Evolutionary conservation across 1,139 yeast genomes (phyloP), one percentile per base, ranked within the genome.

Genomic region (Pneumocystis carinii): DNA sequence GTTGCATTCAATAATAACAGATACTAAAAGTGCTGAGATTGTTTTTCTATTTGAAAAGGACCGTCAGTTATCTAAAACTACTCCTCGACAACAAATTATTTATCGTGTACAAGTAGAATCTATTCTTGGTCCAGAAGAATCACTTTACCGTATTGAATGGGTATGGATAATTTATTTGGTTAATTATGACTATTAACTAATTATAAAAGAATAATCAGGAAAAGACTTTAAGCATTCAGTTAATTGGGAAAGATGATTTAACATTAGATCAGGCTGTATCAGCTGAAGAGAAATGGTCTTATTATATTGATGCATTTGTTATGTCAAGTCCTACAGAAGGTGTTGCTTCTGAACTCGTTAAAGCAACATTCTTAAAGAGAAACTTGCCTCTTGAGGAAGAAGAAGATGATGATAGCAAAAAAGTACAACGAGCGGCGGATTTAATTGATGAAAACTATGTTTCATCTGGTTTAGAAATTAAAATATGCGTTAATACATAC

Each of bases 281-380:
- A 39, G 82, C 83, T 2, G 92, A 87, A 70, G 95, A 88, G 67
- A 82, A 81, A 69, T 94, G 96, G 86, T 90, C 89, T 72, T 90
- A 92, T 74, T 92, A 94, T 72, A 81, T 92, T 63, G 92, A 97
- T 0, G 87, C 95, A 61, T 92, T 86, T 74, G 82, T 92, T 61
- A 86, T 92, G 88, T 86, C 96, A 6, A 95, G 89, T 70, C 97
- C 98, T 56, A 92, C 99, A 1, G 98, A 92, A 74, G 97, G 97
- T 39, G 87, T 94, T 29, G 85, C 90, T n/a, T 83, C 88, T n/a
- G 83, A 87, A 41, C 83, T 82, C 66, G 79, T 89, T 64, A 79
- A 79, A 66, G 78, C 86, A 76, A 95, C 96, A 61, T 87, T 88
- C 73, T 76, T 86, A 64, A 85, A 83, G 68, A 67, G 73, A 37